These are phyloP conservation scores for Bolboschoenoplectus hybrid DNA, from an alignment of 202 grass and related monocot genomes.

Conservation along the genomic window DNA sequence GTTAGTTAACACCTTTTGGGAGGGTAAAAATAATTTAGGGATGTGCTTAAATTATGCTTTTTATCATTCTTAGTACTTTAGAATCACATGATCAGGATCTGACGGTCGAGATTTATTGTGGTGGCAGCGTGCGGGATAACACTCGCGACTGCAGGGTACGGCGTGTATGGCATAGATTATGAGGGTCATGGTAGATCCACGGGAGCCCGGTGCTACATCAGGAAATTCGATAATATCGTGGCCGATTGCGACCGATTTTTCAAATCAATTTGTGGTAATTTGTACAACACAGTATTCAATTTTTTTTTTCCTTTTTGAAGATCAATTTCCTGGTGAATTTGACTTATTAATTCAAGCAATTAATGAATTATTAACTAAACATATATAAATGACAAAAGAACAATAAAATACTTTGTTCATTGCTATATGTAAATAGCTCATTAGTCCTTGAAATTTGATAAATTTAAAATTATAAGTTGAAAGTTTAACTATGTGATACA, in stretches of 20 bases:
- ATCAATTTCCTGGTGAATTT: neutral
- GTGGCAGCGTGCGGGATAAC: constrained; percentile 66
- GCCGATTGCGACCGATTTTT: constrained; percentile 70
- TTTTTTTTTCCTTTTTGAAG: neutral
- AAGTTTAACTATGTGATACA: constrained; percentile 24
- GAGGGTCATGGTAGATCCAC: constrained; percentile 86
- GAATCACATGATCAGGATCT: constrained; percentile 39
- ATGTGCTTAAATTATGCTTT: neutral
- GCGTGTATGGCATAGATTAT: constrained; percentile 84
- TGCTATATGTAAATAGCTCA: neutral
- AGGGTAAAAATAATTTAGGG: neutral
- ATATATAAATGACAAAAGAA: neutral
- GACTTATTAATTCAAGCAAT: too few relatives aligned
- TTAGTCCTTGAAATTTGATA: neutral
- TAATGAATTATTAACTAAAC: neutral
- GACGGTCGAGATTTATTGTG: constrained; percentile 39
- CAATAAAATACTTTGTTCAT: neutral
- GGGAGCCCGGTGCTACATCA: constrained; percentile 82
- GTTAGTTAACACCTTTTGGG: too few relatives aligned
- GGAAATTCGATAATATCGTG: constrained; percentile 64
- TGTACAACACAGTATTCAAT: neutral
- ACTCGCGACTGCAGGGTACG: constrained; percentile 57
- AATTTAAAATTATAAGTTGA: neutral
- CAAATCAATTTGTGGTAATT: constrained; percentile 79
- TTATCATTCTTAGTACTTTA: constrained; percentile 29